These are phyloP conservation scores for Chaetomiaceae sp. DNA, from an alignment of 2,329 filamentous ascomycete genomes.

Conservation along the genomic window DNA sequence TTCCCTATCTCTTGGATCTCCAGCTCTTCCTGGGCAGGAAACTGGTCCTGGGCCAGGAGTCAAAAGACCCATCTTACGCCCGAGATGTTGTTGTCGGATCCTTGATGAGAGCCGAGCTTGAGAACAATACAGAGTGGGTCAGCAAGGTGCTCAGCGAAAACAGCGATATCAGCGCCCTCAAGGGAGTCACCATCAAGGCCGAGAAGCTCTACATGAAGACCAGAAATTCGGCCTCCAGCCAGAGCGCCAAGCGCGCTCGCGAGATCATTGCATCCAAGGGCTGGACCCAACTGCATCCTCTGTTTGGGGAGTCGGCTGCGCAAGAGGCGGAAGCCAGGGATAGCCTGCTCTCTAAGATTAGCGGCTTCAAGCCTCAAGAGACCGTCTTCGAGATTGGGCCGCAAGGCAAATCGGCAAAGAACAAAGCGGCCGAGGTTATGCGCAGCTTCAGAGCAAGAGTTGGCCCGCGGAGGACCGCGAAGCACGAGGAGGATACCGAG, in stretches of 20 bases:
- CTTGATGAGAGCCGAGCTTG: slow-evolving; percentile 67
- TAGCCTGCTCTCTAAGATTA: slow-evolving; percentile 83
- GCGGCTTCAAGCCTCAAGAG: slow-evolving; percentile 82
- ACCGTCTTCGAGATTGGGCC: slow-evolving; percentile 90
- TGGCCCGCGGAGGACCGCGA: slow-evolving; percentile 48
- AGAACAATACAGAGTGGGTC: slow-evolving; percentile 75
- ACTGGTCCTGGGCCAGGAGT: slow-evolving; percentile 68
- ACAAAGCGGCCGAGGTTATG: slow-evolving; percentile 71
- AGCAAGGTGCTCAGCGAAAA: slow-evolving; percentile 73
- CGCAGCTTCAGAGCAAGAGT: slow-evolving; percentile 66
- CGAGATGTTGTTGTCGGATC: slow-evolving; percentile 80
- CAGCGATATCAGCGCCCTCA: slow-evolving; percentile 66
- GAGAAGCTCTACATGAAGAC: slow-evolving; percentile 91
- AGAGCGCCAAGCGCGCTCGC: slow-evolving; percentile 85
- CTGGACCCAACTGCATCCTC: slow-evolving; percentile 71
- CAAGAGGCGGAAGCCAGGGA: slow-evolving; percentile 67
- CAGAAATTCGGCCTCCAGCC: slow-evolving; percentile 79
- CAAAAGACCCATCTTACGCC: slow-evolving; percentile 63
- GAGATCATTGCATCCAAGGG: slow-evolving; percentile 65
- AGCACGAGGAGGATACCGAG: slow-evolving; percentile 31
- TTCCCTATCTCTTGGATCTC: slow-evolving; percentile 87
- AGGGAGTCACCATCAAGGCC: slow-evolving; percentile 74
- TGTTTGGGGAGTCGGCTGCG: slow-evolving; percentile 70
- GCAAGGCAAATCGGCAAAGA: slow-evolving; percentile 57
- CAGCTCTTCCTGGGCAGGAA: slow-evolving; percentile 90